A percentile compares a stretch with the other conserved stretches of the same genome.
Evolutionary conservation across 768 basidiomycete species (phyloP).

Genomic region (Tricholoma saponaceum): DNA sequence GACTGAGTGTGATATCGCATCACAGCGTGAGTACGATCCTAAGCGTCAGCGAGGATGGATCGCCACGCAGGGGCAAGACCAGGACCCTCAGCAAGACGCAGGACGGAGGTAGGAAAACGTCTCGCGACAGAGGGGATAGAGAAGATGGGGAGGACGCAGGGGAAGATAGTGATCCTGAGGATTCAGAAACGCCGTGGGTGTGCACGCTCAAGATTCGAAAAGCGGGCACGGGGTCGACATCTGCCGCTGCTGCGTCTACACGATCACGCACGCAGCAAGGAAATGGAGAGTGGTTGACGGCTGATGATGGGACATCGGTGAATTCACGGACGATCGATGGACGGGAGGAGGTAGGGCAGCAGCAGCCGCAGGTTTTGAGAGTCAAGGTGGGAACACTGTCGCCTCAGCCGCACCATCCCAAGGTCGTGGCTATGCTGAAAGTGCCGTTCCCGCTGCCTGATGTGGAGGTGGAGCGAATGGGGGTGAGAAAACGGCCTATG

Average conservation of each 20-base stretch:
- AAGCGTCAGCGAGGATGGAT: constrained; percentile 20
- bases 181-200: constrained; percentile 95
- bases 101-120: not conserved
- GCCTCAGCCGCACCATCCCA: constrained; percentile 94
- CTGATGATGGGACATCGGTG: constrained; percentile 4
- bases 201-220: constrained; percentile 74
- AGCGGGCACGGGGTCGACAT: constrained; percentile 8
- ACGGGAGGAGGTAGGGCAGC: constrained; percentile 3
- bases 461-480: constrained; percentile 63
- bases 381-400: constrained; percentile 81
- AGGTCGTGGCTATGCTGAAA: constrained; percentile 88
- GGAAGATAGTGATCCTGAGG: constrained; percentile 91
- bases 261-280: constrained; percentile 8
- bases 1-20: constrained; percentile 38
- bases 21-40: constrained; percentile 32
- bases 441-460: constrained; percentile 88
- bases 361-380: constrained; percentile 31
- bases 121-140: constrained; percentile 5
- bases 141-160: constrained; percentile 44
- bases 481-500: constrained; percentile 46
- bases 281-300: constrained; percentile 4
- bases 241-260: constrained; percentile 10
- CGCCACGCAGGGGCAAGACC: not conserved
- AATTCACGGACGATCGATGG: not conserved
- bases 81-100: not conserved